phyloP scores from a whole-genome alignment of 768 basidiomycete genomes.

The Neoboletus subvelutipes region DNA sequence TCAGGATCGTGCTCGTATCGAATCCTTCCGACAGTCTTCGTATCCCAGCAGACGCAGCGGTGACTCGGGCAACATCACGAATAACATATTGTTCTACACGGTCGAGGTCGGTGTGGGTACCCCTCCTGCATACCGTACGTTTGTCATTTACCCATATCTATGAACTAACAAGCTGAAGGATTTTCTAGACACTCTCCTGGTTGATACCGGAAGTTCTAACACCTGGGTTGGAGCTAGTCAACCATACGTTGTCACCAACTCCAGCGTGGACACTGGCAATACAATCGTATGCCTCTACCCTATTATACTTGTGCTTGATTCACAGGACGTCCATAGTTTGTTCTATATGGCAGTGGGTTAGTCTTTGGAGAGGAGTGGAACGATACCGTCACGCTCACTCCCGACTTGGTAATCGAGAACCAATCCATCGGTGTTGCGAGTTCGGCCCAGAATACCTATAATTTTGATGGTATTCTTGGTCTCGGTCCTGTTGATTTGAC shows the following conservation, averaged over 20 bases:
- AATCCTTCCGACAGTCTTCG: not conserved
- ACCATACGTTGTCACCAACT: conserved; percentile 14
- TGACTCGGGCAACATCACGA: conserved; percentile 14
- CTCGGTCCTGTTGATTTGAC: conserved; percentile 36
- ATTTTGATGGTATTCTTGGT: conserved; percentile 42
- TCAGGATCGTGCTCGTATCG: conserved; percentile 19
- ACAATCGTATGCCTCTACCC: conserved; percentile 14
- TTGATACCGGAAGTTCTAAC: conserved; percentile 35
- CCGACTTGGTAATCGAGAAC: conserved; percentile 1
- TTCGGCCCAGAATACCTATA: conserved; percentile 23
- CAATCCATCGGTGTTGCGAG: conserved; percentile 41
- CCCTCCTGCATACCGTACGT: conserved; percentile 27
- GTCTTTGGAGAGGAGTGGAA: conserved; percentile 18
- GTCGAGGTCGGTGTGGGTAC: conserved; percentile 27
- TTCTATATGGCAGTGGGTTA: conserved; percentile 1
- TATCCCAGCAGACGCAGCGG: not conserved
- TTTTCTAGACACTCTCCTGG: conserved; percentile 25
- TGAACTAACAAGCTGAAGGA: not conserved
- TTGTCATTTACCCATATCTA: not conserved
- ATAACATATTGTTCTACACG: conserved; percentile 28
- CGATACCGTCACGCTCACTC: conserved; percentile 13
- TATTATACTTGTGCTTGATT: conserved; percentile 1
- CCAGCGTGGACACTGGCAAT: conserved; percentile 18
- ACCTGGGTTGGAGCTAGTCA: conserved; percentile 31
- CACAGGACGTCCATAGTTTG: not conserved